Base-by-base conservation (phyloP, 2,329 filamentous ascomycete genomes). In the Aspergillus chevalieri region DNA sequence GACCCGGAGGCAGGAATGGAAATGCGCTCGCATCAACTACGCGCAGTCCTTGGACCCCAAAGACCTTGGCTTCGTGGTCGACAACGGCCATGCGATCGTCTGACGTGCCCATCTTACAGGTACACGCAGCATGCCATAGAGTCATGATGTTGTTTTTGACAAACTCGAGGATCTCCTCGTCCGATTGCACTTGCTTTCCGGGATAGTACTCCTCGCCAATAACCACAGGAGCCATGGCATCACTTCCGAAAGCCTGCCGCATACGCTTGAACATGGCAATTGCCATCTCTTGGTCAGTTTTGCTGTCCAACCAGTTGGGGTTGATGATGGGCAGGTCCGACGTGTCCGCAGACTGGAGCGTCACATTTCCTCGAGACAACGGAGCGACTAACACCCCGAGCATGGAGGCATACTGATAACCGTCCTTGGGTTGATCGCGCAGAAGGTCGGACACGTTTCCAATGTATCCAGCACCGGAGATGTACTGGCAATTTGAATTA, bases 331-430 rank as follows among this genome's bases (percentile, higher is more conserved):
- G 76, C 0, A 58, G 53, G n/a, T 70, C 66, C 0, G 54, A 49
- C 0, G 55, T 61, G 39, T 60, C 53, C 8, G 47, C 46, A 0
- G 59, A 64, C 3, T 45, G 45, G 15, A 78, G 62, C 0, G 68
- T 74, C 2, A 78, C 61, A 34, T 67, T 76, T 1, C 76, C 76
- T 0, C 72, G 67, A 0, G 74, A 76, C 0, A 68, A 50, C 1
- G 74, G 69, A 0, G 73, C 46, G 2, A 63, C 47, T 2, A 65
- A 39, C 2, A 56, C 52, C 3, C 52, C 61, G 3, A 63, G 45
- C 1, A 63, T 61, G 0, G 59, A 56, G 6, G 57, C 62, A 34
- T 66, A 66, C 15, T 65, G 52, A 21, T 55, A 57, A 12, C 55
- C 59, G 45, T 62, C 57, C 9, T 43, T 52, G 1, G 58, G 57